Evolutionary conservation across 352 stramenopile genomes (phyloP).

Genomic region (Pythium catenulatum): DNA sequence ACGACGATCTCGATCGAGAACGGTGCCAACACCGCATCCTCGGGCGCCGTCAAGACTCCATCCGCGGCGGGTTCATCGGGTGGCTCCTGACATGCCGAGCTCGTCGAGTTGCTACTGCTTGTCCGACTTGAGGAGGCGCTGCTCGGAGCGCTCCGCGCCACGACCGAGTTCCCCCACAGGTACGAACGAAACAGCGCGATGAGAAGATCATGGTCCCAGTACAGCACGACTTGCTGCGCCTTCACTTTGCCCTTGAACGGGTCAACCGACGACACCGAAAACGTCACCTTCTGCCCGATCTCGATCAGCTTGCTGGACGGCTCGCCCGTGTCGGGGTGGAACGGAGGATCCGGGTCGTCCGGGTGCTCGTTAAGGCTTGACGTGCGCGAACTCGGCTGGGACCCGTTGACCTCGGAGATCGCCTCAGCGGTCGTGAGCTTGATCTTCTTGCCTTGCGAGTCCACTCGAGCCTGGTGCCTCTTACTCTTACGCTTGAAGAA

Average conservation of each 20-base stretch:
- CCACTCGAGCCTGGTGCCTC: background rate
- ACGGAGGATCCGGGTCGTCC: slow-evolving; percentile 69
- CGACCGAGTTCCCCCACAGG: slow-evolving; percentile 60
- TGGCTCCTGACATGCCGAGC: background rate
- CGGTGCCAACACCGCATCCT: background rate
- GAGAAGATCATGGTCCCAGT: slow-evolving; percentile 86
- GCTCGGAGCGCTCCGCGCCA: slow-evolving; percentile 57
- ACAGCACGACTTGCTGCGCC: slow-evolving; percentile 73
- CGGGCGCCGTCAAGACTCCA: background rate
- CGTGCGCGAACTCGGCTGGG: slow-evolving; percentile 37
- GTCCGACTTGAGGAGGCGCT: slow-evolving; percentile 64
- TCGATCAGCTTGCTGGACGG: slow-evolving; percentile 79
- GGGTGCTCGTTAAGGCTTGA: slow-evolving; percentile 41
- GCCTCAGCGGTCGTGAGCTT: slow-evolving; percentile 64
- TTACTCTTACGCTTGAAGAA: slow-evolving; percentile 70
- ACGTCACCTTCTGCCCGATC: slow-evolving; percentile 72
- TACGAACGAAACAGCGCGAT: slow-evolving; percentile 80
- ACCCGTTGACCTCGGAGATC: slow-evolving; percentile 67
- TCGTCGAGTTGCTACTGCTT: slow-evolving; percentile 48
- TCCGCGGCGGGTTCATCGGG: background rate
- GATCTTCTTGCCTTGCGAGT: slow-evolving; percentile 56
- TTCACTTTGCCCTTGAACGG: slow-evolving; percentile 77
- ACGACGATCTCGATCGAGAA: slow-evolving; percentile 72
- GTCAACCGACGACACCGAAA: slow-evolving; percentile 73
- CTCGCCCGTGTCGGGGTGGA: slow-evolving; percentile 64